Base-by-base conservation (phyloP, 306 rosid species). In the Fragaria ananassa region DNA sequence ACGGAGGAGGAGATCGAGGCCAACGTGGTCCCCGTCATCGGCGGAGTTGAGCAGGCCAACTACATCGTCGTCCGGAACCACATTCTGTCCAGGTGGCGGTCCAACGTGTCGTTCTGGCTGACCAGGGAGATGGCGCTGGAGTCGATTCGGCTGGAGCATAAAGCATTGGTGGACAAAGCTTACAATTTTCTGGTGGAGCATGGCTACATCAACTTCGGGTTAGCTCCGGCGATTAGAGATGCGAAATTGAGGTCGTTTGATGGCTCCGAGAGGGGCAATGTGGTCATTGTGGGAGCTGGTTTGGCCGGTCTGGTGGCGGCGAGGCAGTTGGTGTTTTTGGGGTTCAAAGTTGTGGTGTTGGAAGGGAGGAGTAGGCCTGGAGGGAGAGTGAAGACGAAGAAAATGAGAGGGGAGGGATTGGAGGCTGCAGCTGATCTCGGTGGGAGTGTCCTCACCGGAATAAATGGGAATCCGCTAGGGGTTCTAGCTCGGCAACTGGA, bases 401-500 rank as follows among this genome's bases (percentile, higher is more conserved):
- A 67, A 85, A 88, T 93, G 90, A 47, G 4, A 18, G 91, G 88
- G 12, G 93, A 83, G 51, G 87, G 81, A 0, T 76, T 84, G 37
- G 90, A 63, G 81, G 98, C 96, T 9, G 98, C 98, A 2, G 98
- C 91, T 1, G 98, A 93, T 76, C 92, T 93, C 5, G 96, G 98
- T 85, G 98, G 98, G 13, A 93, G 96, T 82, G 98, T 93, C 4
- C 96, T 93, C 62, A 93, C 96, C 3, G 98, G 98, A 63, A 91
- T 93, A 7, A 91, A 91, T 74, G 98, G 98, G 3, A 93, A 93
- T 74, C 98, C 96, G 8, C 89, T 93, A 8, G 94, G 98, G 25
- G 98, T 93, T 85, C 88, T 93, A 6, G 96, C 98, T 18, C 84
- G 98, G 86, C 98, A 93, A 76, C 68, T 93, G 81, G 91, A 87